Base-by-base conservation (phyloP, 345 rosid species). In the Salix udensis region DNA sequence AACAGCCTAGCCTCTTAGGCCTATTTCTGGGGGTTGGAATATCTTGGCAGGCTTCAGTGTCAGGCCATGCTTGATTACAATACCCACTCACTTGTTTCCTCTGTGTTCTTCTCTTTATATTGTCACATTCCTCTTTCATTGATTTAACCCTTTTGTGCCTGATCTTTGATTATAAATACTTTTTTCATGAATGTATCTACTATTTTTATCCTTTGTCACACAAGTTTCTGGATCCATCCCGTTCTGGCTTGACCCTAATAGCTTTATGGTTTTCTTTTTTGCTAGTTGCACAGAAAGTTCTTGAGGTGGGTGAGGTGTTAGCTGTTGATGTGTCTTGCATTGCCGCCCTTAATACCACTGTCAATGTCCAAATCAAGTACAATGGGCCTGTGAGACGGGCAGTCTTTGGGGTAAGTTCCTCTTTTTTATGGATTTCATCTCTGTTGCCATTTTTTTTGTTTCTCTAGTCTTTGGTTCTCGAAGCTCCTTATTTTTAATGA, bases 231-330 rank as follows among this genome's bases (percentile, higher is more conserved):
- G 62, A 66, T 76, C 9, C 64, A 6, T 67, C 42, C 67, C 42
- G 48, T 23, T 36, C 71, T 68, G 23, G 36, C 67, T 79, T 77
- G 66, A 80, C 77, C 50, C 50, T 71, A 44, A 65, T 65, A 74
- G 13, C 15, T 48, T 37, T 62, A 8, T 52, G 52, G 31, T 14
- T 65, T 76, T 76, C 70, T 39, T 74, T 60, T 85, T 77, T 67
- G 79, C 76, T 80, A 96, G 99, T 94, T 85, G 90, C 91, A 79
- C 98, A 96, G 92, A 96, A 94, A 86, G 89, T 83, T 79, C 95
- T 96, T 19, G 99, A 96, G 88, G 93, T 89, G 24, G 97, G 93
- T 61, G 99, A 96, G 86, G 89, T 87, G 66, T 82, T 96, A 73
- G 80, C 93, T 62, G 97, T 96, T 53, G 98, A 96, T 31, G 87